Evolutionary conservation across 1,139 yeast species (phyloP), one percentile per base, ranked within the genome.

Genomic region (Sugiyamaella neomexicana): DNA sequence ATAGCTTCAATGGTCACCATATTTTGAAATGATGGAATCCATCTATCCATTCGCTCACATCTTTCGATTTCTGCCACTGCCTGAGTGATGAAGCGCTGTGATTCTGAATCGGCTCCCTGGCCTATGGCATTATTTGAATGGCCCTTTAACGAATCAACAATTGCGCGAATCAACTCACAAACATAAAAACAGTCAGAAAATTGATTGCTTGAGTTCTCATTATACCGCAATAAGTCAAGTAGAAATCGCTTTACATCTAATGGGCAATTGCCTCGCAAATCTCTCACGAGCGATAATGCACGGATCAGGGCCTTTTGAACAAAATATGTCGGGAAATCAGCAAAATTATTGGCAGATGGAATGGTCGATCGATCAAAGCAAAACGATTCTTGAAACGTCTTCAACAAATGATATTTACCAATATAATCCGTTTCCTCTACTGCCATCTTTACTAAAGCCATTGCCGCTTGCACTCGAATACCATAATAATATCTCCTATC

Each of bases 401-500:
- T 82, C 46, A 89, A 71, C 53, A 95, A 74, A 66, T 89, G 93
- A 43, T 75, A 78, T 63, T 86, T 76, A 0, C 99, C 99, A 50
- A 88, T 76, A 66, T 80, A 87, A 17, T 79, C 77, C 44, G 82
- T 77, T 8, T 81, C 83, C 27, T 79, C 80, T 12, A 77, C 80
- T 0, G 96, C 86, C 56, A 84, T 78, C 23, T 73, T 77, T 0
- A 91, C 86, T 46, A 93, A 75, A 0, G 95, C 95, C 53, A 74
- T 71, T 0, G 96, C 96, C 0, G 99, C 98, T 55, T 89, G 95
- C 13, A 84, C 78, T 57, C 99, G 75, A 0, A 95, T 83, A 2
- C 98, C 98, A 69, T 89, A 90, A 65, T 83, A 93, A 68, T 95
- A 95, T 46, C 97, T 75, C 10, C 78, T 69, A 67, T 95, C 99